Conservation (phyloP, 306 rosid genomes). For the Casuarina equisetifolia region DNA sequence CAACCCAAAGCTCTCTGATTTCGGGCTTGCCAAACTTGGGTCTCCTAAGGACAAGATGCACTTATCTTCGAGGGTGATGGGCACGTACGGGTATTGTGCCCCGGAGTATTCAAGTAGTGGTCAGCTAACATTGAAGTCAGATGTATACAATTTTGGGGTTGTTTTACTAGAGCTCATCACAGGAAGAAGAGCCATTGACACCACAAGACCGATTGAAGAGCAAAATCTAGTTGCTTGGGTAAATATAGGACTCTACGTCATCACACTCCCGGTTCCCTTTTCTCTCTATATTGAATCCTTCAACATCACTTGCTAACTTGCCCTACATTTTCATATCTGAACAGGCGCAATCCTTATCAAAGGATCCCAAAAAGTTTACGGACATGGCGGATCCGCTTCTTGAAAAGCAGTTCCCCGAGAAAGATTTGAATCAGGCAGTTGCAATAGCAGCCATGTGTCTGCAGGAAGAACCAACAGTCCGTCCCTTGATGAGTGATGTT, state of each 20-base stretch:
- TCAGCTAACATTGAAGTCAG: constrained; percentile 69
- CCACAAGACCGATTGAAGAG: constrained; percentile 61
- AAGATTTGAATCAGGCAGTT: constrained; percentile 85
- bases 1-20: constrained; percentile 76
- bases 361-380: constrained; percentile 72
- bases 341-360: constrained; percentile 83
- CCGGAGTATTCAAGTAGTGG: constrained; percentile 78
- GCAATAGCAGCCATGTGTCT: constrained; percentile 95
- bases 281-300: not conserved
- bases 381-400: constrained; percentile 76
- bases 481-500: constrained; percentile 87
- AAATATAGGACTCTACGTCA: not conserved
- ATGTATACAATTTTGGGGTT: constrained; percentile 85
- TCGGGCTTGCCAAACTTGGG: constrained; percentile 64
- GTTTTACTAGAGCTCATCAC: constrained; percentile 81
- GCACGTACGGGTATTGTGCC: constrained; percentile 80
- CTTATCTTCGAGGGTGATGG: constrained; percentile 74
- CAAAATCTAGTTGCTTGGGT: constrained; percentile 95
- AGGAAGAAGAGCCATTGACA: constrained; percentile 78
- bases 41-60: constrained; percentile 50
- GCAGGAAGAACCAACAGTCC: constrained; percentile 83
- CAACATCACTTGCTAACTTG: not conserved
- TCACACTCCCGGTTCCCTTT: not conserved
- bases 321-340: constrained; percentile 13
- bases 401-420: constrained; percentile 55